Percentiles rank a stretch among this genome's conserved stretches.
Conservation (phyloP, 352 stramenopile genomes). For the Saprolegnia diclina region DNA sequence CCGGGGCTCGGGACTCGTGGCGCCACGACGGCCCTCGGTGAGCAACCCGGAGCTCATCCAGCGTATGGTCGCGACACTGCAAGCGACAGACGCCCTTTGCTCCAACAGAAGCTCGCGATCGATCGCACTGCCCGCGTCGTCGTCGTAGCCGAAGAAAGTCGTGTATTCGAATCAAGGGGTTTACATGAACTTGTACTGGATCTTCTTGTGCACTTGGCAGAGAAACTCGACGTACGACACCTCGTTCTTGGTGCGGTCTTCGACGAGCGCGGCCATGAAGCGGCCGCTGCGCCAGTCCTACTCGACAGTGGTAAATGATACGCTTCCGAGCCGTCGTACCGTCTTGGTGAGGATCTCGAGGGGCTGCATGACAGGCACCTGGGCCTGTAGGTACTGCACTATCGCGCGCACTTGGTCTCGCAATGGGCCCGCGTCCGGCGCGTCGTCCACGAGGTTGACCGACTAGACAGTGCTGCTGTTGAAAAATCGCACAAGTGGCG, state of each 20-base stretch:
- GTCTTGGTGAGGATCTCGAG: conserved; percentile 82
- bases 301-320: neutral
- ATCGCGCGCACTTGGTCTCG: conserved; percentile 61
- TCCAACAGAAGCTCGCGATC: too few species aligned
- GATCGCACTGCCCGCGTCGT: too few species aligned
- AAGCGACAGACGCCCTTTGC: too few species aligned
- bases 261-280: conserved; percentile 82
- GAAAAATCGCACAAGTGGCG: neutral
- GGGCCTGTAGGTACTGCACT: conserved; percentile 75
- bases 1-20: too few species aligned
- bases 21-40: too few species aligned
- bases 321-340: too few species aligned
- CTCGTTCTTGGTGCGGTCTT: conserved; percentile 80
- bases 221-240: conserved; percentile 88
- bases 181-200: conserved; percentile 87
- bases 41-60: too few species aligned
- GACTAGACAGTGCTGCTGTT: conserved; percentile 29
- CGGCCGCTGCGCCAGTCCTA: conserved; percentile 67
- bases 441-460: conserved; percentile 58
- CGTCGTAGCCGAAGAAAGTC: too few species aligned
- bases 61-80: too few species aligned
- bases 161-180: too few species aligned
- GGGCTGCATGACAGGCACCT: conserved; percentile 74
- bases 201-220: conserved; percentile 87
- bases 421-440: conserved; percentile 41